A percentile compares a stretch with the other conserved stretches of the same genome.
phyloP scores from a whole-genome alignment of 352 stramenopile species.

The Phytophthora europaea region DNA sequence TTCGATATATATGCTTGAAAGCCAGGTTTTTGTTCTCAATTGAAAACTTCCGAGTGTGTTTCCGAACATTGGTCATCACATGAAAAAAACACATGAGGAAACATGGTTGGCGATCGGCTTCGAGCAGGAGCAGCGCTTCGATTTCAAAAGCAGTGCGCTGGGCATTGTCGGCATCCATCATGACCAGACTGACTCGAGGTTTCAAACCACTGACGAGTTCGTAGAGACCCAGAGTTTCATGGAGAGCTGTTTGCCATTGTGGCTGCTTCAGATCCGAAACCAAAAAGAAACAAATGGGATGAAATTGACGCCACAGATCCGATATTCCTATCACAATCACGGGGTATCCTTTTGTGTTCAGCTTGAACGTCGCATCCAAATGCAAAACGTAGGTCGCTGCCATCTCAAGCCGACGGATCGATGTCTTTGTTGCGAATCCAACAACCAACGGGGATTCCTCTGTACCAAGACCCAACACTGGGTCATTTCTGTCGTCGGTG shows the following conservation, averaged over 20 bases:
- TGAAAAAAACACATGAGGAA: too few relatives aligned
- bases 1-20: too few relatives aligned
- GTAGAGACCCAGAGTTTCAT: background rate
- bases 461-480: background rate
- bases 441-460: background rate
- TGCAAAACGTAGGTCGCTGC: background rate
- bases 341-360: background rate
- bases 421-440: background rate
- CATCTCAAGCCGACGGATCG: background rate
- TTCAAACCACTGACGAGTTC: too few relatives aligned
- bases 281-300: background rate
- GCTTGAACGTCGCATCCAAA: background rate
- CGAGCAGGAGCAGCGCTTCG: too few relatives aligned
- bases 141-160: too few relatives aligned
- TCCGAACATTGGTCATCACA: too few relatives aligned
- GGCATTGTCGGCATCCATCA: too few relatives aligned
- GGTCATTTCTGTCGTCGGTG: background rate
- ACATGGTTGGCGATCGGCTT: too few relatives aligned
- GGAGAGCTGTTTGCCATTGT: background rate
- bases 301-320: background rate
- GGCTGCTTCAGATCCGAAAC: background rate
- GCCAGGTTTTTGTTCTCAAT: too few relatives aligned
- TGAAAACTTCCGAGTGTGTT: too few relatives aligned
- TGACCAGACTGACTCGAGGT: too few relatives aligned
- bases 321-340: background rate